Conservation (phyloP, 305 asterid genomes). For the Fraxinus paxiana region DNA sequence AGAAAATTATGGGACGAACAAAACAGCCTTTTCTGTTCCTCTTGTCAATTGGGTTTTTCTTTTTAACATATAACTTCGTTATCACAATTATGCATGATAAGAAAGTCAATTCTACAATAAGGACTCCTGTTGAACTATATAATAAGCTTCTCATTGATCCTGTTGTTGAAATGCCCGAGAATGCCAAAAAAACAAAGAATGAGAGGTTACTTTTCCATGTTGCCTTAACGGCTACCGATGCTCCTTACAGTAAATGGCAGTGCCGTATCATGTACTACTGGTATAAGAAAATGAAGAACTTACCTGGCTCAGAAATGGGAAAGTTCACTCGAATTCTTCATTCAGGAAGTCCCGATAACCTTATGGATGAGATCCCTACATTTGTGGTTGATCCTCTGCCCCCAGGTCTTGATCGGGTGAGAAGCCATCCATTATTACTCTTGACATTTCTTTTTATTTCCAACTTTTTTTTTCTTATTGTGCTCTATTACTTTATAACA, state of each 20-base stretch:
- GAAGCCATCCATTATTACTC: not conserved
- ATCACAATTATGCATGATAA: slow-evolving; percentile 25
- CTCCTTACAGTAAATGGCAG: slow-evolving; percentile 57
- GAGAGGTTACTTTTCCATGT: slow-evolving; percentile 34
- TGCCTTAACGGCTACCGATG: slow-evolving; percentile 38
- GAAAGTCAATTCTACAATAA: slow-evolving; percentile 13
- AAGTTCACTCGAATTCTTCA: slow-evolving; percentile 54
- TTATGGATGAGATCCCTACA: slow-evolving; percentile 58
- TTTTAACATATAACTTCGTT: slow-evolving; percentile 41
- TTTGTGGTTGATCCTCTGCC: slow-evolving; percentile 60
- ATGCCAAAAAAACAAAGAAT: slow-evolving; percentile 23
- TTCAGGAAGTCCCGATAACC: slow-evolving; percentile 48
- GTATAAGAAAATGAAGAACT: slow-evolving; percentile 47
- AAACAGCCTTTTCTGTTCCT: slow-evolving; percentile 25
- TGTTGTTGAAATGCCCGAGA: slow-evolving; percentile 44
- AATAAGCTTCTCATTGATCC: slow-evolving; percentile 38
- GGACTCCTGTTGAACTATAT: not conserved
- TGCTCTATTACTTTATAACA: not conserved
- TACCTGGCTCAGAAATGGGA: slow-evolving; percentile 57
- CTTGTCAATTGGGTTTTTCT: slow-evolving; percentile 30
- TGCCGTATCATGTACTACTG: slow-evolving; percentile 62
- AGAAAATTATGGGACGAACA: slow-evolving; percentile 33
- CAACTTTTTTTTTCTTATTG: not conserved
- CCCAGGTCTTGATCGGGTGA: slow-evolving; percentile 45
- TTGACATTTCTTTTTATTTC: not conserved